A percentile compares a stretch with the other conserved stretches of the same genome.
phyloP scores from a whole-genome alignment of 78 protist species.

The Pigoraptor vietnamica region DNA sequence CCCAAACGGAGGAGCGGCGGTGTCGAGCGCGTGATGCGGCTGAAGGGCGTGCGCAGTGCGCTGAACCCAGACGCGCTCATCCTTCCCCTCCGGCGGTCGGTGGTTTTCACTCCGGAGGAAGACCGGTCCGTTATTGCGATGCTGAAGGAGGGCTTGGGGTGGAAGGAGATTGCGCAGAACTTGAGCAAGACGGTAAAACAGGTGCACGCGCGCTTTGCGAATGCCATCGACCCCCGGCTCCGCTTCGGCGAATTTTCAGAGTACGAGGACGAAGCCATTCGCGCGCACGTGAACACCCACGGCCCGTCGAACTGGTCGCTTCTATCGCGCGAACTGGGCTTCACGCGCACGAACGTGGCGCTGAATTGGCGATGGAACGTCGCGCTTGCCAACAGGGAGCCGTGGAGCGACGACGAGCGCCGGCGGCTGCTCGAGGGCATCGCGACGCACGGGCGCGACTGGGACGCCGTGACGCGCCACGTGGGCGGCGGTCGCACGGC shows the following conservation, averaged over 20 bases:
- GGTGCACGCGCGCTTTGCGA: not conserved
- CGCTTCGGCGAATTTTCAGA: not conserved
- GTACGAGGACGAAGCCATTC: not conserved
- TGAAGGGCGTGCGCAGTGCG: too few species aligned
- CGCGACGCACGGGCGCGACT: not conserved
- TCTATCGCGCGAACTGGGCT: not conserved
- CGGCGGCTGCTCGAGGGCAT: not conserved
- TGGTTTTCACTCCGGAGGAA: not conserved
- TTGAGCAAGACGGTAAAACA: not conserved
- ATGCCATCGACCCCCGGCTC: not conserved
- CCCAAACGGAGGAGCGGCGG: too few species aligned
- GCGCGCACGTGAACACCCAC: not conserved
- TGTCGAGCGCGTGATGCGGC: too few species aligned
- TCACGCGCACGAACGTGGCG: not conserved
- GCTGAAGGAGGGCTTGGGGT: not conserved
- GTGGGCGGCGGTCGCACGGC: not conserved
- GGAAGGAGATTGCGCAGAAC: not conserved
- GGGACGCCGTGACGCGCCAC: not conserved
- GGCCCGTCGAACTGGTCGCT: not conserved
- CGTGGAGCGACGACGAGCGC: not conserved
- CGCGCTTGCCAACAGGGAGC: not conserved
- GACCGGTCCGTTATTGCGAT: not conserved
- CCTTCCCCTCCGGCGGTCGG: too few species aligned
- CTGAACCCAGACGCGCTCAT: too few species aligned
- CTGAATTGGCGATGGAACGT: not conserved